Evolutionary conservation across 495 filamentous ascomycete genomes (phyloP).

Genomic region (Podospora appendiculata): DNA sequence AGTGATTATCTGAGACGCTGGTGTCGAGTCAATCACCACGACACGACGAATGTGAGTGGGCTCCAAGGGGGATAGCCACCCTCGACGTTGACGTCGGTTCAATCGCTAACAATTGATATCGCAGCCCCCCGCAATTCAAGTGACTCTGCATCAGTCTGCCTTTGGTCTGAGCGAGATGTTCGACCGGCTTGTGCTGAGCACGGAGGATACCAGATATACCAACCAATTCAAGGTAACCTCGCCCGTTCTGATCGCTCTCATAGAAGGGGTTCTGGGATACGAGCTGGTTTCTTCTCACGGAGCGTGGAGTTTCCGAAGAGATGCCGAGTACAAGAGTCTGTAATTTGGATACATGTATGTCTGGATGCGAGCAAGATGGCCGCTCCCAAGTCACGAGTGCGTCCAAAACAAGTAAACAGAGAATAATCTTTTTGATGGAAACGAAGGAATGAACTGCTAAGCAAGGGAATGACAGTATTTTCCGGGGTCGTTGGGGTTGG

Average conservation of each 20-base stretch:
- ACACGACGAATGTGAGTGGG: constrained; percentile 19
- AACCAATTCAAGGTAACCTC: constrained; percentile 20
- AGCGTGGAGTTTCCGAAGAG: constrained; percentile 14
- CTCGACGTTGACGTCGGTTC: not conserved
- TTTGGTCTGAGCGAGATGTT: constrained; percentile 29
- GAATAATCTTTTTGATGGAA: not conserved
- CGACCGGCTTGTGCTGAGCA: constrained; percentile 25
- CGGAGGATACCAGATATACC: constrained; percentile 17
- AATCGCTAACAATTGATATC: not conserved
- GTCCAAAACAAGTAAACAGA: not conserved
- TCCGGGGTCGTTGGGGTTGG: too few relatives aligned
- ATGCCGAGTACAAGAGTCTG: constrained; percentile 13
- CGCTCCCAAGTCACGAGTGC: not conserved
- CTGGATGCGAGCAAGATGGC: not conserved
- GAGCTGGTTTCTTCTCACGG: constrained; percentile 16
- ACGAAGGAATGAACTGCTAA: too few relatives aligned
- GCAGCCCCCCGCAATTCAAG: constrained; percentile 27
- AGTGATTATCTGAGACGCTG: constrained; percentile 30
- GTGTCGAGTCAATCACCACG: constrained; percentile 28
- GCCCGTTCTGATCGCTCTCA: constrained; percentile 26
- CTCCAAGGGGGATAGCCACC: not conserved
- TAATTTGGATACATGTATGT: not conserved
- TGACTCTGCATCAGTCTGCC: constrained; percentile 26
- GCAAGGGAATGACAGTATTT: too few relatives aligned
- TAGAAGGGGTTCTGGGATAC: constrained; percentile 34